Evolutionary conservation across 2,329 filamentous ascomycete species (phyloP).

Genomic region (Xylaria hypoxylon): DNA sequence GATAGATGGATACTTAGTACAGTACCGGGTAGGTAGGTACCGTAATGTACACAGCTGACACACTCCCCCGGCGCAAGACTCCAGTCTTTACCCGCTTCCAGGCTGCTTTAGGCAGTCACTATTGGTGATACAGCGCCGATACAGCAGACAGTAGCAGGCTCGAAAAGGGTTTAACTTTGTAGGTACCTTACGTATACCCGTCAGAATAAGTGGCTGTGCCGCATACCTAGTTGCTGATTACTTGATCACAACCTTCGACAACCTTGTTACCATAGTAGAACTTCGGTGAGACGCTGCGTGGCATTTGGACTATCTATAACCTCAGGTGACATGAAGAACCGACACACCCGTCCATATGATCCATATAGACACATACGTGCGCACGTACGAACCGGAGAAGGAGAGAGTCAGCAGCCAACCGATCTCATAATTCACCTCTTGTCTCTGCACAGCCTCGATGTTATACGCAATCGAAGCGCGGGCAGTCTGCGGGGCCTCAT

Average conservation of each 20-base stretch:
- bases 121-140: no score
- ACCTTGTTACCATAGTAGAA: background rate
- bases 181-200: no score
- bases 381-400: background rate
- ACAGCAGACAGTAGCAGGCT: no score
- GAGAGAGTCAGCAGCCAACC: background rate
- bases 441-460: constrained; percentile 33
- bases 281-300: background rate
- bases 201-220: constrained; percentile 10
- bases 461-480: constrained; percentile 31
- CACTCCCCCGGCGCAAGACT: no score
- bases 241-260: background rate
- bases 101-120: no score
- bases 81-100: no score
- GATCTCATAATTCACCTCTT: background rate
- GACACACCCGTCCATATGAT: constrained; percentile 3
- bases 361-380: background rate
- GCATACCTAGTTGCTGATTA: constrained; percentile 8
- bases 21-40: no score
- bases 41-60: no score
- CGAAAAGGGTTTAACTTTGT: no score
- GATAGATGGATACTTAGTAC: no score
- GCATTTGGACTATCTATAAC: background rate
- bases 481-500: no score
- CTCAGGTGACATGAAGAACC: constrained; percentile 10